Evolutionary conservation across 2,329 filamentous ascomycete genomes (phyloP).

Genomic region (Beauveria caledonica): DNA sequence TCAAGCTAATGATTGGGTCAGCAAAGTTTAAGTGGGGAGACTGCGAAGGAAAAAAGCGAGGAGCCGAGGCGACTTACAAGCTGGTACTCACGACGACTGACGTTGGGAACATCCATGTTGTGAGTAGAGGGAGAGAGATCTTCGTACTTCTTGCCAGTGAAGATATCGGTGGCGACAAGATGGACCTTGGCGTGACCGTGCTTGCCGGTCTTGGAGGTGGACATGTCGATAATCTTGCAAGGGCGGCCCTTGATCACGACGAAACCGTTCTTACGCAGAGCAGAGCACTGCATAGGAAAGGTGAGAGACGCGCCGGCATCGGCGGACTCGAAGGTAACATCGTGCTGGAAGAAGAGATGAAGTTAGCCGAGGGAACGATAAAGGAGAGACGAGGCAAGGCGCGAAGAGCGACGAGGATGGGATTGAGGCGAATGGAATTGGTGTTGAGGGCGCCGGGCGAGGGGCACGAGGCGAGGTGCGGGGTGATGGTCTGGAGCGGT

Average conservation of each 20-base stretch:
- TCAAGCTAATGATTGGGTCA: constrained; percentile 54
- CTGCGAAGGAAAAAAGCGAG: neutral
- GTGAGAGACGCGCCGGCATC: constrained; percentile 94
- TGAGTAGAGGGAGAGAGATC: constrained; percentile 97
- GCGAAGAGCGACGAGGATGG: constrained; percentile 1
- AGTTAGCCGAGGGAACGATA: constrained; percentile 12
- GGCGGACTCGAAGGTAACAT: constrained; percentile 76
- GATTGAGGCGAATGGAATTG: neutral
- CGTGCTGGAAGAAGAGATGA: constrained; percentile 42
- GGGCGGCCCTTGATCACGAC: constrained; percentile 98
- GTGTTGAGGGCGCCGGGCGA: constrained; percentile 19
- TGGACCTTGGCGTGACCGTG: constrained; percentile 99
- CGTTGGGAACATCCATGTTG: constrained; percentile 97
- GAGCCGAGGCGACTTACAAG: constrained; percentile 54
- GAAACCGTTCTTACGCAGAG: constrained; percentile 97
- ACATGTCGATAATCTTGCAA: constrained; percentile 99
- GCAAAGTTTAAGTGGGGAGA: neutral
- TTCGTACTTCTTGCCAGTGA: constrained; percentile 99
- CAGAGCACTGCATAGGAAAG: constrained; percentile 98
- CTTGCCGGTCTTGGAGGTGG: constrained; percentile 99
- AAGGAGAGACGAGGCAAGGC: neutral
- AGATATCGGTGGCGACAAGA: constrained; percentile 96
- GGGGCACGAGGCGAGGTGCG: constrained; percentile 36
- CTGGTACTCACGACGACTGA: constrained; percentile 83
- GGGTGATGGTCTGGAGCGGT: constrained; percentile 30